A percentile compares a stretch with the other conserved stretches of the same genome.
Conservation (phyloP, 2,329 filamentous ascomycete genomes). For the Aspergillus vadensis region DNA sequence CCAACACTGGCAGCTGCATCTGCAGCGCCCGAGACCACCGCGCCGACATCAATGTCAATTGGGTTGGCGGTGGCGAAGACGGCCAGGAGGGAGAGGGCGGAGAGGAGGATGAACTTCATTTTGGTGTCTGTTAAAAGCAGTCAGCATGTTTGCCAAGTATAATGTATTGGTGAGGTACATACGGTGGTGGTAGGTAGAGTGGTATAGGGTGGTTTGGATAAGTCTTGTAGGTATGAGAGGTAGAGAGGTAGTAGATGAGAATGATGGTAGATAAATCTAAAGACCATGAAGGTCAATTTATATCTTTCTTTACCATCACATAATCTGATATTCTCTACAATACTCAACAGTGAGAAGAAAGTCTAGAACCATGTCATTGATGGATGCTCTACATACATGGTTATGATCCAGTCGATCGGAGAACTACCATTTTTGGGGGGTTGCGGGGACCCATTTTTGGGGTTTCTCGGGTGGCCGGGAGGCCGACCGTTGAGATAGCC, state of each 20-base stretch:
- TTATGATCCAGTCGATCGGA: neutral
- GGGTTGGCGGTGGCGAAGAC: neutral
- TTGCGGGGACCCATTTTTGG: neutral
- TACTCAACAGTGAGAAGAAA: too few species aligned
- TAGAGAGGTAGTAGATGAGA: too few species aligned
- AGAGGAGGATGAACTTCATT: conserved; percentile 3
- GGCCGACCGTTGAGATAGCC: too few species aligned
- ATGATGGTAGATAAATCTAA: too few species aligned
- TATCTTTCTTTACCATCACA: too few species aligned
- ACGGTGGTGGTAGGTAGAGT: neutral
- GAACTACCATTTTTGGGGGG: neutral
- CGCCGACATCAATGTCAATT: neutral
- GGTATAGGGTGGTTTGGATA: neutral
- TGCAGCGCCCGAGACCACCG: neutral
- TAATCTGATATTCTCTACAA: too few species aligned
- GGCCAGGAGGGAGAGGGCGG: conserved; percentile 2
- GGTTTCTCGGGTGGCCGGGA: neutral
- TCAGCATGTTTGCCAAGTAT: too few species aligned
- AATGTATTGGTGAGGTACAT: too few species aligned
- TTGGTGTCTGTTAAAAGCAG: too few species aligned
- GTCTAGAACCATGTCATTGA: neutral
- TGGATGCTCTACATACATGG: neutral
- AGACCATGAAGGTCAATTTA: too few species aligned
- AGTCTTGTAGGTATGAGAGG: too few species aligned
- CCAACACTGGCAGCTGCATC: neutral